Percentiles rank a stretch among this genome's conserved stretches.
Evolutionary conservation across 2,329 filamentous ascomycete genomes (phyloP).

Genomic region (Paradendryphiella salina): DNA sequence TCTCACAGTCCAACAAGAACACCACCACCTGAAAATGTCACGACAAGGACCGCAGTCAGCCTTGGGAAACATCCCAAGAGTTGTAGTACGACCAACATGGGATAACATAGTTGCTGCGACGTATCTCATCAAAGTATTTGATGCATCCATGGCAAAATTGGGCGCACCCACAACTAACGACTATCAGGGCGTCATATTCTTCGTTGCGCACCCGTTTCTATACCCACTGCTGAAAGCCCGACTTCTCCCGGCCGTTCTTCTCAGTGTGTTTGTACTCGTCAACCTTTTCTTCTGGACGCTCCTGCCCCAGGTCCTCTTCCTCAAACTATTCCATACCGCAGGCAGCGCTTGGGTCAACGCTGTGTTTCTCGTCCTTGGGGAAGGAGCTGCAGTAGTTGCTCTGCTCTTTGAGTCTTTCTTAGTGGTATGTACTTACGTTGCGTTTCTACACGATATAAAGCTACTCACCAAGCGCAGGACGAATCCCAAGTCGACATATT

Average conservation of each 20-base stretch:
- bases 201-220: conserved; percentile 73
- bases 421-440: conserved; percentile 36
- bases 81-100: conserved; percentile 36
- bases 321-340: conserved; percentile 82
- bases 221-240: conserved; percentile 79
- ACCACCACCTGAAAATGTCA: conserved; percentile 26
- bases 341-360: conserved; percentile 87
- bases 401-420: conserved; percentile 58
- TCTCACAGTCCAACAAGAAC: neutral
- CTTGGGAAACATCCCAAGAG: conserved; percentile 27
- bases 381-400: conserved; percentile 64
- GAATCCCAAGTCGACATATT: conserved; percentile 79
- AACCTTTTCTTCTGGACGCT: conserved; percentile 88
- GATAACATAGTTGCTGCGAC: conserved; percentile 32
- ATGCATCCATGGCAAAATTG: neutral
- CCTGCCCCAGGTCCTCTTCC: conserved; percentile 83
- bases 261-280: conserved; percentile 81
- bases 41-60: conserved; percentile 42
- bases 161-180: conserved; percentile 18
- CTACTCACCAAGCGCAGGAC: conserved; percentile 49
- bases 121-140: conserved; percentile 39
- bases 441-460: neutral
- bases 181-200: conserved; percentile 76
- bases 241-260: conserved; percentile 76
- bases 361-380: conserved; percentile 76